phyloP scores from a whole-genome alignment of 768 basidiomycete genomes.

The Strobilomyces dryophilus region DNA sequence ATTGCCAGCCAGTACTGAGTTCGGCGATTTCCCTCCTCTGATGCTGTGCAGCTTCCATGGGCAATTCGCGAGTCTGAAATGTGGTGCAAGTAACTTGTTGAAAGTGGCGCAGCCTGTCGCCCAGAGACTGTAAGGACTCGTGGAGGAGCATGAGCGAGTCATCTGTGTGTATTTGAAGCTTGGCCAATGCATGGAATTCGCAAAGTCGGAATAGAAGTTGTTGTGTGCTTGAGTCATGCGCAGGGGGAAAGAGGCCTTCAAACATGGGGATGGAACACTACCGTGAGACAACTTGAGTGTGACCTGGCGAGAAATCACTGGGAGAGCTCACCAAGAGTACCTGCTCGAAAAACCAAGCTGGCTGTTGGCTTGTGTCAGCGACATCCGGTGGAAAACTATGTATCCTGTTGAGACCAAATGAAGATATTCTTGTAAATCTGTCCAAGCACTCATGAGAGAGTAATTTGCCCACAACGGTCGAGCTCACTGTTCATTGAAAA shows the following conservation, averaged over 20 bases:
- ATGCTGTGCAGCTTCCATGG: background rate
- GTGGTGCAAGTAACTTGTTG: background rate
- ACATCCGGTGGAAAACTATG: background rate
- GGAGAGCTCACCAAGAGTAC: background rate
- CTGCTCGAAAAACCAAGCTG: background rate
- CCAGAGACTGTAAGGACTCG: background rate
- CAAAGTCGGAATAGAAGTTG: background rate
- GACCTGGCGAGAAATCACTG: background rate
- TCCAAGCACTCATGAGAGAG: no score
- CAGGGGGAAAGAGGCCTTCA: background rate
- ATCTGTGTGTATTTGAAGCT: background rate
- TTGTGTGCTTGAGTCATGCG: background rate
- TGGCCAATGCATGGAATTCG: background rate
- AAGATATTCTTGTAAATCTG: no score
- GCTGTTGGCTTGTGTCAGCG: background rate
- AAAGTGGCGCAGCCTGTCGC: background rate
- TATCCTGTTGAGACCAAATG: no score
- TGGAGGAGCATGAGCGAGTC: background rate
- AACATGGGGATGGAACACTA: background rate
- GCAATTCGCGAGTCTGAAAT: background rate
- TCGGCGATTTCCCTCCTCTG: background rate
- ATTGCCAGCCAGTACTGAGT: background rate
- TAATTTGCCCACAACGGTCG: no score
- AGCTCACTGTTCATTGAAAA: no score
- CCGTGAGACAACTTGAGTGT: background rate